Evolutionary conservation across 2,329 filamentous ascomycete species (phyloP).

Genomic region (Beauveria asiatica): DNA sequence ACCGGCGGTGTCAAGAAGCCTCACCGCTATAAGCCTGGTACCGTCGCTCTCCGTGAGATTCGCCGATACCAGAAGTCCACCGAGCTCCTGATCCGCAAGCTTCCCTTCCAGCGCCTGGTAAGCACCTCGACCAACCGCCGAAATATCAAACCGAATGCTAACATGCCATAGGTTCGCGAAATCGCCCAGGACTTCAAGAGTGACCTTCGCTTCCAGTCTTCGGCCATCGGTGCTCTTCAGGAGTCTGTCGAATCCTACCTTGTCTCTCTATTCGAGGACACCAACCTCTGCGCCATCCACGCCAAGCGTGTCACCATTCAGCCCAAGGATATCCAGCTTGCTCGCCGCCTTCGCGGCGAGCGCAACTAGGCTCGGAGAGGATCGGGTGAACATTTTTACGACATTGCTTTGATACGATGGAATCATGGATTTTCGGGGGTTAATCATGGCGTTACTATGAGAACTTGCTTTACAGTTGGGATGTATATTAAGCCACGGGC

Average conservation of each 20-base stretch:
- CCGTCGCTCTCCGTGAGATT: constrained; percentile 96
- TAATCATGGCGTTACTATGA: constrained; percentile 39
- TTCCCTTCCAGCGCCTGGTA: constrained; percentile 93
- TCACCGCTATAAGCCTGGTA: constrained; percentile 83
- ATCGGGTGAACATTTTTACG: constrained; percentile 29
- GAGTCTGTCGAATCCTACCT: constrained; percentile 99
- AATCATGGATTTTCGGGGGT: constrained; percentile 30
- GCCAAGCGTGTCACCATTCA: constrained; percentile 99
- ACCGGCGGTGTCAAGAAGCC: constrained; percentile 97
- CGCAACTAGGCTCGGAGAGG: constrained; percentile 55
- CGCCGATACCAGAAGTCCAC: constrained; percentile 97
- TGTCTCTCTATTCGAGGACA: constrained; percentile 81
- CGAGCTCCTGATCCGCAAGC: constrained; percentile 91
- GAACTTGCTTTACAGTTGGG: constrained; percentile 30
- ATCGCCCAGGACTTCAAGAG: constrained; percentile 95
- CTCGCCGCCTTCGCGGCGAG: constrained; percentile 89
- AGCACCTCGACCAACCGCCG: constrained; percentile 19
- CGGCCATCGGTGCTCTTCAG: constrained; percentile 92
- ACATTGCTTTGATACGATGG: constrained; percentile 32
- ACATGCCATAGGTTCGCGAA: constrained; percentile 62
- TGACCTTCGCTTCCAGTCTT: constrained; percentile 94
- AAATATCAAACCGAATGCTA: background rate
- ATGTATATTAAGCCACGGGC: constrained; percentile 34
- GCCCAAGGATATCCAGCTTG: constrained; percentile 94
- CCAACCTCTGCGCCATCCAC: constrained; percentile 89